phyloP scores from a whole-genome alignment of 2,329 filamentous ascomycete species.

The Aureobasidium sp. region DNA sequence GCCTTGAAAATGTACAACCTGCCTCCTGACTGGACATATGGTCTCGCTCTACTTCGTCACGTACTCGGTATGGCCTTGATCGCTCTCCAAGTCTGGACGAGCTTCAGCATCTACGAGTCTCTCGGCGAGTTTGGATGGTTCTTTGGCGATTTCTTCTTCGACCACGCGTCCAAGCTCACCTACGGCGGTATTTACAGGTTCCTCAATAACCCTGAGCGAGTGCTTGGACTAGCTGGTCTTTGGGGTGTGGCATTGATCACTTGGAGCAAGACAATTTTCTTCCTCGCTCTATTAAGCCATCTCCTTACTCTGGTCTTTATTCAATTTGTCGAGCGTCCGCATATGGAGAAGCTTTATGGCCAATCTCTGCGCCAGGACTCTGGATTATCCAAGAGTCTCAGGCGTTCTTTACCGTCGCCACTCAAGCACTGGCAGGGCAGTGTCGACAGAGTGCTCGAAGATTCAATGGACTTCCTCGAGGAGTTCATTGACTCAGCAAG shows the following conservation, averaged over 20 bases:
- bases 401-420: constrained; percentile 73
- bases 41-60: constrained; percentile 78
- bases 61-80: constrained; percentile 75
- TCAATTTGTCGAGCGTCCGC: constrained; percentile 86
- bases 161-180: constrained; percentile 77
- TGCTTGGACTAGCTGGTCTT: constrained; percentile 86
- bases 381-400: constrained; percentile 84
- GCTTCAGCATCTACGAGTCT: constrained; percentile 86
- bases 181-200: constrained; percentile 98
- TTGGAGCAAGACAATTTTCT: constrained; percentile 77
- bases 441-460: constrained; percentile 78
- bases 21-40: constrained; percentile 80
- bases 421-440: constrained; percentile 78
- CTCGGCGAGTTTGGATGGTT: constrained; percentile 99
- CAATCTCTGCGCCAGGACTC: constrained; percentile 75
- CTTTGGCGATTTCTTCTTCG: constrained; percentile 97
- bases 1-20: constrained; percentile 93
- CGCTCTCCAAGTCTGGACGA: constrained; percentile 85
- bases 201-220: constrained; percentile 91
- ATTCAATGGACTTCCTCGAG: constrained; percentile 81
- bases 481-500: constrained; percentile 79
- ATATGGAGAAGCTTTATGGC: constrained; percentile 98
- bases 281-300: constrained; percentile 78
- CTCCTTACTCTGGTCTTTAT: constrained; percentile 80
- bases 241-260: constrained; percentile 95